Evolutionary conservation across 805 yeast genomes (phyloP).

Genomic region (Candida ovalis): DNA sequence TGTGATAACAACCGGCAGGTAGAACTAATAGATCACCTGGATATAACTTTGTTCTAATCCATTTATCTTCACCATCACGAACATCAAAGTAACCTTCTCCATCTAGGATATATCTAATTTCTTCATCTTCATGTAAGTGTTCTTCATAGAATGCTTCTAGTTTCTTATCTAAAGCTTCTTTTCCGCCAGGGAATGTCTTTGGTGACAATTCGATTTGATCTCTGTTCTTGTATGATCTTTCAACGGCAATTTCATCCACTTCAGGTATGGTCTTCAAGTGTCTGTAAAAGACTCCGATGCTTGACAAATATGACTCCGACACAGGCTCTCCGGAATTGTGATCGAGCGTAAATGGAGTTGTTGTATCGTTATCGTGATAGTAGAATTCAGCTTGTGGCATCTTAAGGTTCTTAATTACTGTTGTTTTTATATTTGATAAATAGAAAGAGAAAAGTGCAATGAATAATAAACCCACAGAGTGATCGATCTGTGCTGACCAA

Average conservation of each 20-base stretch:
- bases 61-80: slow-evolving; percentile 51
- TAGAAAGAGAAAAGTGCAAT: no score
- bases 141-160: slow-evolving; percentile 71
- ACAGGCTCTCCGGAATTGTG: slow-evolving; percentile 70
- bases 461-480: no score
- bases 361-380: slow-evolving; percentile 59
- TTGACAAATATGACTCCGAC: slow-evolving; percentile 42
- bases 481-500: no score
- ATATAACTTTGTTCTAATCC: slow-evolving; percentile 72
- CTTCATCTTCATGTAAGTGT: slow-evolving; percentile 96
- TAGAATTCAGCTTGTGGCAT: slow-evolving; percentile 32
- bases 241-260: slow-evolving; percentile 62
- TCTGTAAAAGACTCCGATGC: slow-evolving; percentile 67
- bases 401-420: not conserved
- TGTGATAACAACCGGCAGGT: slow-evolving; percentile 93
- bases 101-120: slow-evolving; percentile 81
- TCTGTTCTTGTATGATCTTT: slow-evolving; percentile 74
- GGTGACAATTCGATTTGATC: slow-evolving; percentile 65
- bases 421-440: no score
- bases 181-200: slow-evolving; percentile 59
- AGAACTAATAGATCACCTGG: slow-evolving; percentile 66
- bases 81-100: slow-evolving; percentile 94
- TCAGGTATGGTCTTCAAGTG: slow-evolving; percentile 46
- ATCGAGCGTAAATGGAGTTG: slow-evolving; percentile 58
- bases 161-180: slow-evolving; percentile 56